A percentile compares a stretch with the other conserved stretches of the same genome.
Conservation (phyloP, 352 stramenopile species). For the Globisporangium carolinianum region DNA sequence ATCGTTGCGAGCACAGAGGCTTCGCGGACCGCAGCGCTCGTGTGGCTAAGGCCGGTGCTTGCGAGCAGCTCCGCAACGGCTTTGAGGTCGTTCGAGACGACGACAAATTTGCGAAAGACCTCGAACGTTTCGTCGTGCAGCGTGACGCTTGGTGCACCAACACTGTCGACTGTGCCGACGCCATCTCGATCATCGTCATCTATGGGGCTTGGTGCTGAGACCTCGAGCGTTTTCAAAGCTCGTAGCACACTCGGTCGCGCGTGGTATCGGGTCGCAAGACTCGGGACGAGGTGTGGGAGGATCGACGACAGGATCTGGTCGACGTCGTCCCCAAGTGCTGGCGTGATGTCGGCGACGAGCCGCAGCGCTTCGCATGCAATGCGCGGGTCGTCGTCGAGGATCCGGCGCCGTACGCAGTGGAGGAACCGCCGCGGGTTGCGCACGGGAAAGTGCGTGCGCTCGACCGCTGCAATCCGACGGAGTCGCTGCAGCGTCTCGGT, state of each 20-base stretch:
- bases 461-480: slow-evolving; percentile 55
- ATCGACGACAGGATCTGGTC: slow-evolving; percentile 67
- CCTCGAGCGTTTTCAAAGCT: background rate
- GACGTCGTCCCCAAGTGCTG: slow-evolving; percentile 50
- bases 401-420: slow-evolving; percentile 54
- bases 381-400: slow-evolving; percentile 31
- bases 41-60: slow-evolving; percentile 47
- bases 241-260: background rate
- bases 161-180: background rate
- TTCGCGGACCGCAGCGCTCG: slow-evolving; percentile 33
- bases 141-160: background rate
- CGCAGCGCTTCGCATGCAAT: slow-evolving; percentile 46
- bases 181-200: slow-evolving; percentile 4
- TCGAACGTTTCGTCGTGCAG: slow-evolving; percentile 53
- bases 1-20: slow-evolving; percentile 38
- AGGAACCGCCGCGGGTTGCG: slow-evolving; percentile 68
- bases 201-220: slow-evolving; percentile 5
- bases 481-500: slow-evolving; percentile 53
- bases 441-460: slow-evolving; percentile 57
- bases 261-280: slow-evolving; percentile 15
- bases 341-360: slow-evolving; percentile 58
- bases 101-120: slow-evolving; percentile 60
- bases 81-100: slow-evolving; percentile 52
- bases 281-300: slow-evolving; percentile 53
- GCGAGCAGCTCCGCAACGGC: slow-evolving; percentile 50